Conservation (phyloP, 139 green algal species). For the Raphidocelis subcapitata region DNA sequence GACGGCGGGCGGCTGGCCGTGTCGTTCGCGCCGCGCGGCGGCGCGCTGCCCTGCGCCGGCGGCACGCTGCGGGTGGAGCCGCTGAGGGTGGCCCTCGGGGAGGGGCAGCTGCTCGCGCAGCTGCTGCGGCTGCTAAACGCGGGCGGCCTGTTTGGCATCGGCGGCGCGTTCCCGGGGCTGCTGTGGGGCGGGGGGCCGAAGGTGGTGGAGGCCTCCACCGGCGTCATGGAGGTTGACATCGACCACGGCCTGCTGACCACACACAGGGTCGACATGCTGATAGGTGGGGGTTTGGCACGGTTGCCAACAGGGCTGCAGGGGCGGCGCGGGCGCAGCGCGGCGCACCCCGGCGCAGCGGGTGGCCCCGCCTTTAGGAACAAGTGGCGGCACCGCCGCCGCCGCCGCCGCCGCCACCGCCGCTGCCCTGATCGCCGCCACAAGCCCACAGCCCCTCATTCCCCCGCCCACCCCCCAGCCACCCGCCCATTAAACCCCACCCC, state of each 20-base stretch:
- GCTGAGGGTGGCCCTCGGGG: conserved; percentile 9
- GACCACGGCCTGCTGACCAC: conserved; percentile 2
- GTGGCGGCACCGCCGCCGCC: too few species aligned
- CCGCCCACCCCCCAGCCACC: too few species aligned
- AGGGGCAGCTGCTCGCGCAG: conserved; percentile 20
- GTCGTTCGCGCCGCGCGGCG: background rate
- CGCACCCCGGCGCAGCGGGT: too few species aligned
- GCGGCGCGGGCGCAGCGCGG: too few species aligned
- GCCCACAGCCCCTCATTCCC: too few species aligned
- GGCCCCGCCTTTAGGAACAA: too few species aligned
- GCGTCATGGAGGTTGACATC: background rate
- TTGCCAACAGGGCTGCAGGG: too few species aligned
- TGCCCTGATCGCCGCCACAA: too few species aligned
- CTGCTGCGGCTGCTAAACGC: conserved; percentile 4
- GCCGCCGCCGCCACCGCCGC: too few species aligned
- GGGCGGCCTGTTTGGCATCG: background rate
- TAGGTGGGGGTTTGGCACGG: conserved; percentile 14
- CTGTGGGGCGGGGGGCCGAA: background rate
- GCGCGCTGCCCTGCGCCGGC: background rate
- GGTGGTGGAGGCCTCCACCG: conserved; percentile 9
- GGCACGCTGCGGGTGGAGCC: background rate
- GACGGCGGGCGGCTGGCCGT: conserved; percentile 1
- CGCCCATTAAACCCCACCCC: too few species aligned
- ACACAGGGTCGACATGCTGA: conserved; percentile 15
- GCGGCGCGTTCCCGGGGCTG: background rate